A percentile compares a stretch with the other conserved stretches of the same genome.
These are phyloP conservation scores for Cinnamomum micranthum DNA, from an alignment of 164 flowering plant genomes.

Conservation along the genomic window DNA sequence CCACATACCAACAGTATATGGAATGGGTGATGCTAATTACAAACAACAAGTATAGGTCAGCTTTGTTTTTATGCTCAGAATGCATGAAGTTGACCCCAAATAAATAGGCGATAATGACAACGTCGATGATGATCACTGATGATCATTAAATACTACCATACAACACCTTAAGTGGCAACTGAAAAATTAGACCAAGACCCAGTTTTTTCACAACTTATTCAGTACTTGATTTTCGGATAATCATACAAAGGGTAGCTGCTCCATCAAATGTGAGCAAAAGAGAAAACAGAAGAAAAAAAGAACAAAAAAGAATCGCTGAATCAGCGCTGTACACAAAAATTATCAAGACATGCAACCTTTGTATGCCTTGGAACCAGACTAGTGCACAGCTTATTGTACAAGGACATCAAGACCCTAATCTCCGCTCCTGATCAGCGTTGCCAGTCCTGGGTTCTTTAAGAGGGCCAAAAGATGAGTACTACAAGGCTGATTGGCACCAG, in stretches of 20 bases:
- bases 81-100: too few relatives aligned
- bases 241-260: background rate
- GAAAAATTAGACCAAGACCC: background rate
- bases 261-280: background rate
- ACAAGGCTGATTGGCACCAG: background rate
- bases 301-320: slow-evolving; percentile 5
- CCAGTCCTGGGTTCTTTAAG: background rate
- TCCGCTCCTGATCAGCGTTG: background rate
- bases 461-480: background rate
- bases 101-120: too few relatives aligned
- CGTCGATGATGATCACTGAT: too few relatives aligned
- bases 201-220: background rate
- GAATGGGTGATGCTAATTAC: too few relatives aligned
- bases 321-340: slow-evolving; percentile 36
- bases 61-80: too few relatives aligned
- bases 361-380: slow-evolving; percentile 6
- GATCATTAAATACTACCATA: too few relatives aligned
- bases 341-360: slow-evolving; percentile 20
- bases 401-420: background rate
- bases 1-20: too few relatives aligned
- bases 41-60: too few relatives aligned
- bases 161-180: too few relatives aligned
- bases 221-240: background rate
- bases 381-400: slow-evolving; percentile 12
- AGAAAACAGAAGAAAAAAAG: background rate